Evolutionary conservation across 1,284 basidiomycete genomes (phyloP).

Genomic region (Melanopsichium pennsylvanicum): DNA sequence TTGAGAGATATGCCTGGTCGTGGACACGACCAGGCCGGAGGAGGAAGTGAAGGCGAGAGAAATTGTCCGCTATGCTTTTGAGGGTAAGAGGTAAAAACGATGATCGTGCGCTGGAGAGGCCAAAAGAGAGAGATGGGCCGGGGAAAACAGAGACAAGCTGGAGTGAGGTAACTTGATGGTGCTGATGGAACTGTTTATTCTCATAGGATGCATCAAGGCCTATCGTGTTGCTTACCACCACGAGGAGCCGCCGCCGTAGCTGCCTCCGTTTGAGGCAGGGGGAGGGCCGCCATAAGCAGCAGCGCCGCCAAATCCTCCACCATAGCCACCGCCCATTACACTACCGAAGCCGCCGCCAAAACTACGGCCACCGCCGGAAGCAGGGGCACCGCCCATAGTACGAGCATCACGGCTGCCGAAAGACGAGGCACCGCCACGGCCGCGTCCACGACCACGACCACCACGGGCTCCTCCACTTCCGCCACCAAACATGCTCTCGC

Average conservation of each 20-base stretch:
- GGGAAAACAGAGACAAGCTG: too few relatives aligned
- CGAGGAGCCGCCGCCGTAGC: slow-evolving; percentile 48
- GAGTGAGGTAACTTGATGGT: too few relatives aligned
- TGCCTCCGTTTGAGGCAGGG: slow-evolving; percentile 46
- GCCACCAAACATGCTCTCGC: slow-evolving; percentile 79
- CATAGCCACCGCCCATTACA: slow-evolving; percentile 43
- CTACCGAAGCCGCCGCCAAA: slow-evolving; percentile 52
- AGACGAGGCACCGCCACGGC: slow-evolving; percentile 68
- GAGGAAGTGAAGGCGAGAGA: slow-evolving; percentile 2
- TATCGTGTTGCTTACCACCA: slow-evolving; percentile 32
- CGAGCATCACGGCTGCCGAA: slow-evolving; percentile 64
- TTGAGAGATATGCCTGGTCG: slow-evolving; percentile 5
- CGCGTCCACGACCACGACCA: slow-evolving; percentile 72
- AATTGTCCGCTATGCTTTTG: slow-evolving; percentile 48
- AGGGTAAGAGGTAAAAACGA: slow-evolving; percentile 3
- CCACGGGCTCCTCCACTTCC: slow-evolving; percentile 71
- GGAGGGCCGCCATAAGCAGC: slow-evolving; percentile 46
- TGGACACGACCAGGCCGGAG: neutral
- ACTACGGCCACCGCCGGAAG: slow-evolving; percentile 50
- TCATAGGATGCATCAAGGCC: too few relatives aligned
- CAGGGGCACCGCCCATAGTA: slow-evolving; percentile 53
- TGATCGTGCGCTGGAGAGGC: slow-evolving; percentile 20
- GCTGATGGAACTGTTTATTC: too few relatives aligned
- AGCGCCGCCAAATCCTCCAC: slow-evolving; percentile 28
- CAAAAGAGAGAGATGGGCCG: neutral